Evolutionary conservation across 176 grass and related monocot genomes (phyloP), one percentile per base, ranked within the genome.

Genomic region (Aegilops bicornis): DNA sequence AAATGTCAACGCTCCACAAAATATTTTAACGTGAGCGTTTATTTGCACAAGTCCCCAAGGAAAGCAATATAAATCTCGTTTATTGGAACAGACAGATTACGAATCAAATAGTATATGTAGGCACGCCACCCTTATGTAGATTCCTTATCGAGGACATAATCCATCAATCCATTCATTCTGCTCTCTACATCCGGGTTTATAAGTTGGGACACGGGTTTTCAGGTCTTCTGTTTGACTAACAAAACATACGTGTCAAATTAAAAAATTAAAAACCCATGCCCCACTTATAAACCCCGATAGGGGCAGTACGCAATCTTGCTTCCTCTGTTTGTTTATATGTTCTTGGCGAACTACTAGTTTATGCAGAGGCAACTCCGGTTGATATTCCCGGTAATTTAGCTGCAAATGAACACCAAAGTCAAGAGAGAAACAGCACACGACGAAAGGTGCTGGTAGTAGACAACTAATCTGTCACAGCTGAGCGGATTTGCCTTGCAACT

Each of bases 401-500:
- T 73, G 70, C 39, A 73, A 73, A 27, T 23, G 39, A 16, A 45
- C 70, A 73, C 20, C 39, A 73, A 45, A 25, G 70, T 73, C n/a
- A 25, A 73, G n/a, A 16, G 6, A 42, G 12, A 42, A 73, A 8
- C n/a, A 73, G 42, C 0, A 6, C 48, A 73, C 69, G 42, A 13
- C 0, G 2, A 40, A 40, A 52, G 15, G 7, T 52, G 35, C 69
- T 71, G 32, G 16, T 52, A 36, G 11, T 20, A 40, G 12, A 40
- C 35, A 71, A 71, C 48, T 20, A 6, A 30, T 36, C 69, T 45
- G 6, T 73, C 58, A 64, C 43, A 29, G 39, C 42, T 27, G 37
- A 66, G 30, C 24, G 6, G 73, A 78, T 40, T 59, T 87, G 60
- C 39, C 66, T 80, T 48, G 85, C 37, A 86, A 73, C 56, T 81